Base-by-base conservation (phyloP, 495 filamentous ascomycete species). In the Penicillium soppii region DNA sequence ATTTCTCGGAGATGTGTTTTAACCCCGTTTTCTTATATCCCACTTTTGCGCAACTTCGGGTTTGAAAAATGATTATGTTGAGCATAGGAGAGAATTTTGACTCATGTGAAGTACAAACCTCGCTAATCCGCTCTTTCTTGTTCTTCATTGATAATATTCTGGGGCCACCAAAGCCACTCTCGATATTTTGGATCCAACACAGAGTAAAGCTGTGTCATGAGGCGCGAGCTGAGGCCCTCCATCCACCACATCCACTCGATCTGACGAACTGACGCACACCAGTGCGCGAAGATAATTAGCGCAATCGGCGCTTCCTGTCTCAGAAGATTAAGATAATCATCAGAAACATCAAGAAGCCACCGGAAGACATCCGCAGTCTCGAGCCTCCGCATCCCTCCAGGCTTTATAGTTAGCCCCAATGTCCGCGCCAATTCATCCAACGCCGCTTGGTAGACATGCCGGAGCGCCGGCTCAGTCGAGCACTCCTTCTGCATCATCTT, bases 211-310 rank as follows among this genome's bases (percentile, higher is more conserved):
- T 59, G 53, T n/a, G 48, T 35, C 33, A 69, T 48, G 7, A 69
- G 47, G 2, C 55, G 59, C 16, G 37, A 36, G 50, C 62, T 57
- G 37, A 61, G 50, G n/a, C 62, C 62, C 16, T 63, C 51, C 52
- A 69, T 58, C 58, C 62, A 71, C 68, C 68, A 71, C 50, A 63
- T 58, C 57, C 62, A 61, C 30, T 69, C 62, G 15, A 67, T 36
- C 44, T 54, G 47, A 5, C 53, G 49, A 25, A 71, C 23, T 8
- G 53, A 32, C 13, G 66, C 60, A 41, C 66, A 68, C 50, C 63
- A 71, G 48, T 71, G 58, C 2, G 21, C 59, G 23, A 66, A 46
- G 2, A 71, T 52, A n/a, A 69, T 39, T 5, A 71, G 40, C 1
- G 66, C 66, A 23, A 62, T 10, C 1, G 57, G 65, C 10, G 50